Base-by-base conservation (phyloP, 2,329 filamentous ascomycete species). In the Emmonsiellopsis sp. region DNA sequence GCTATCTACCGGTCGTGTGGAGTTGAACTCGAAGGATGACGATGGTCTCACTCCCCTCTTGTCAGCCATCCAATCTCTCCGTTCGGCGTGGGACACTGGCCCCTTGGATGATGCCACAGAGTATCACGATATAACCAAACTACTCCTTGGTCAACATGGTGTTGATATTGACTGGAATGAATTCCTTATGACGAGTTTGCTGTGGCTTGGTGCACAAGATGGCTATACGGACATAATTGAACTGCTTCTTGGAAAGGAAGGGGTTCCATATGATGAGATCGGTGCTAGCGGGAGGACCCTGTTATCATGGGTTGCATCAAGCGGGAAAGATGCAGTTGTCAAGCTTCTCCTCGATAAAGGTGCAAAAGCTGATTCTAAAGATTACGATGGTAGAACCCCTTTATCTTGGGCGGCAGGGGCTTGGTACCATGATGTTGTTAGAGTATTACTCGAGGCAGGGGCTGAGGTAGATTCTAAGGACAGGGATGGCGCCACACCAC, bases 281-380 rank as follows among this genome's bases (percentile, higher is more conserved):
- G 13, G 13, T 7, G 13, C n/a, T 42, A 9, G 13, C 9, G 36
- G 36, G 13, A 39, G 9, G 36, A 9, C 36, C 36, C 36, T 39
- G 36, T n/a, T 39, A n/a, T 39, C 13, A 39, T 39, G 13, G 9
- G 13, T 39, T 9, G 36, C 36, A 9, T 9, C 36, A n/a, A 9
- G 36, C 36, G 36, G 36, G 3, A 10, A 60, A 21, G 46, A 42
- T n/a, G 55, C 51, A 7, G 53, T 57, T 21, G 59, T 60, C 5
- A 49, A 52, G 9, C 52, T 59, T 8, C 51, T 62, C 9, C 53
- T 60, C 31, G 51, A 45, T 34, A 39, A 39, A 39, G 36, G 36
- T 10, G 36, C 36, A 10, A 39, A 39, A 39, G 36, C 13, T n/a
- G 36, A 39, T 39, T 39, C 36, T 9, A 39, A 7, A n/a, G 36